Evolutionary conservation across 148 eudicot genomes (phyloP).

Genomic region (Camellia sinensis): DNA sequence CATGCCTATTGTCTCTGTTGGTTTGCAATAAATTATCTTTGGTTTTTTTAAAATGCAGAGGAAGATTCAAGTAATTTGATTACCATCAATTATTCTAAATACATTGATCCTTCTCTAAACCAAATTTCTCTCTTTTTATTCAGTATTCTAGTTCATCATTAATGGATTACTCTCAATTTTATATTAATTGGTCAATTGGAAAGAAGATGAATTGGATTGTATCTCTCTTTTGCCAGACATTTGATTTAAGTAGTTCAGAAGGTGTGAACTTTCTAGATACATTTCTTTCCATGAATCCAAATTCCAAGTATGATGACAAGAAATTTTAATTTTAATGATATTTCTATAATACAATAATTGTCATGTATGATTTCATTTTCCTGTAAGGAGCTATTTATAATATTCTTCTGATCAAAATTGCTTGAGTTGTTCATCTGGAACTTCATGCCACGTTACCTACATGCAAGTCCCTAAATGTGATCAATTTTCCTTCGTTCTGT

Average conservation of each 20-base stretch:
- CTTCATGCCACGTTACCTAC: neutral
- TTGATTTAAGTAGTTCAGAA: constrained; percentile 55
- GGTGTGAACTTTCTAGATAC: constrained; percentile 72
- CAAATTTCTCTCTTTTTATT: neutral
- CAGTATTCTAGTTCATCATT: neutral
- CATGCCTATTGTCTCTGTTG: no score
- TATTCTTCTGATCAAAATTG: neutral
- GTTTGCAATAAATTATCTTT: no score
- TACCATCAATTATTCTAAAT: neutral
- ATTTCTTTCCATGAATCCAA: constrained; percentile 83
- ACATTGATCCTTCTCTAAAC: neutral
- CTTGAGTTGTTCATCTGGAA: neutral
- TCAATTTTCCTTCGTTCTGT: neutral
- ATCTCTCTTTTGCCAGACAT: constrained; percentile 36
- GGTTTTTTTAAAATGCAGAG: no score
- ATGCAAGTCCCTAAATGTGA: neutral
- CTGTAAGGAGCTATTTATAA: neutral
- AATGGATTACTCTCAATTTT: neutral
- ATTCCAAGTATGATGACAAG: constrained; percentile 46
- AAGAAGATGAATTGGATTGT: neutral
- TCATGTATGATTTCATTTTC: neutral
- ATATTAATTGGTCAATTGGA: neutral
- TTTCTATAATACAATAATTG: neutral
- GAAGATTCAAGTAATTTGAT: neutral
- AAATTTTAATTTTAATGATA: neutral